Base-by-base conservation (phyloP, 2,329 filamentous ascomycete genomes). In the Aotearoamyces nothofagi region DNA sequence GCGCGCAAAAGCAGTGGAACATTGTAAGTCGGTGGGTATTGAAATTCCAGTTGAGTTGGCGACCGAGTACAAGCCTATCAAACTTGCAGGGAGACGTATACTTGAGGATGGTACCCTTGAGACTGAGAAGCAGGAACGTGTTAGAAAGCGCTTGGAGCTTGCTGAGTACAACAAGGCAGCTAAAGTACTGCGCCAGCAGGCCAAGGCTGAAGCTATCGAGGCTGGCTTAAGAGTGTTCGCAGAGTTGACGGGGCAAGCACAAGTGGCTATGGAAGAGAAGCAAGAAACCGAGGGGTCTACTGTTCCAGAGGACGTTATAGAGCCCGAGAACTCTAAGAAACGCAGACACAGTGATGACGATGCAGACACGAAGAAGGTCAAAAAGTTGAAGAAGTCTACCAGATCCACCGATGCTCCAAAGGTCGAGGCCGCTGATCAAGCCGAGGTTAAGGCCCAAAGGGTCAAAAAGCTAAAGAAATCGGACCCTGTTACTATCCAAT, bases 61-160 rank as follows among this genome's bases (percentile, higher is more conserved):
- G 11, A 35, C 35, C n/a, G 11, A 22, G 8, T 24, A 25, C 16
- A 39, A 35, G 20, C 37, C 39, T 7, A 19, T 35, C 24, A 39
- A 37, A 27, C 9, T 15, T 12, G 34, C 24, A 17, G 39, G 37
- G 9, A 25, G 31, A 23, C 31, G 40, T 7, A 39, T 40, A 14
- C 22, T 42, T 9, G 34, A 39, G 11, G 32, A 37, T 22, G 40
- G 40, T 13, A 34, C 26, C n/a, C 17, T 37, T 17, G 39, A 42
- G 26, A 40, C 40, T 8, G 31, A 30, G 5, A 42, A 41, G 24
- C 40, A 42, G 29, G 40, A 39, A 16, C 33, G 33, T 14, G 29
- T 39, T 3, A 30, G 32, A 12, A 23, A 26, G 20, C 26, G 37
- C 13, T 26, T 41, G 17, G 36, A 41, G 14, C 31, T 42, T 7